Evolutionary conservation across 2,329 filamentous ascomycete species (phyloP), one percentile per base, ranked within the genome.

Genomic region (Boeremia exigua): DNA sequence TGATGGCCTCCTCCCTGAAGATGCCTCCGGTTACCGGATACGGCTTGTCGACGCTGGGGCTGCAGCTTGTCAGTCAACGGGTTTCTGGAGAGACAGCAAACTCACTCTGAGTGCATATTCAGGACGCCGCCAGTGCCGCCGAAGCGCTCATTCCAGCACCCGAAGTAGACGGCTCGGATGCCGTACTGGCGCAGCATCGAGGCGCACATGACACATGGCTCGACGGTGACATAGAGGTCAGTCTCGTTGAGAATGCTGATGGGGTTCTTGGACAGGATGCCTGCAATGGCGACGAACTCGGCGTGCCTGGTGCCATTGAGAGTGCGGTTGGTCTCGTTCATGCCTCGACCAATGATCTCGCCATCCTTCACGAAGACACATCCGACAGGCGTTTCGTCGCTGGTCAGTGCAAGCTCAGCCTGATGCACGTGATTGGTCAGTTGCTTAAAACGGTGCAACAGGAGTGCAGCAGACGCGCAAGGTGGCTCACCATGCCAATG

Each of bases 191-290:
- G 87, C 46, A 99, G 83, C 48, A 96, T 86, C 6, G 92, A 96
- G 11, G 95, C 95, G 73, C 95, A 99, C 95, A 99, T 99, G 79
- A 99, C 92, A 75, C 95, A 99, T 4, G 95, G 95, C 78, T 99
- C 96, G 49, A 99, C 94, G 0, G 95, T 99, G 44, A 99, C 95
- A 76, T 99, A 99, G 47, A 99, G 85, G 69, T 89, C 87, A 9
- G 87, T 89, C 61, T 93, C 85, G 34, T 80, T 81, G 64, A 98
- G 81, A 60, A 94, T 85, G 11, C 82, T 83, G 30, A 86, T 83
- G 48, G 88, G 83, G 62, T 95, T 84, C 48, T 82, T 82, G 19
- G 83, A 78, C 40, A 90, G 79, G 62, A 89, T 85, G 59, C 86
- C 78, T 54, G 84, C 81, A 48, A 99, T 83, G 43, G 93, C 95